A percentile compares a stretch with the other conserved stretches of the same genome.
Conservation (phyloP, 768 basidiomycete genomes). For the Candolleomyces aberdarensis region DNA sequence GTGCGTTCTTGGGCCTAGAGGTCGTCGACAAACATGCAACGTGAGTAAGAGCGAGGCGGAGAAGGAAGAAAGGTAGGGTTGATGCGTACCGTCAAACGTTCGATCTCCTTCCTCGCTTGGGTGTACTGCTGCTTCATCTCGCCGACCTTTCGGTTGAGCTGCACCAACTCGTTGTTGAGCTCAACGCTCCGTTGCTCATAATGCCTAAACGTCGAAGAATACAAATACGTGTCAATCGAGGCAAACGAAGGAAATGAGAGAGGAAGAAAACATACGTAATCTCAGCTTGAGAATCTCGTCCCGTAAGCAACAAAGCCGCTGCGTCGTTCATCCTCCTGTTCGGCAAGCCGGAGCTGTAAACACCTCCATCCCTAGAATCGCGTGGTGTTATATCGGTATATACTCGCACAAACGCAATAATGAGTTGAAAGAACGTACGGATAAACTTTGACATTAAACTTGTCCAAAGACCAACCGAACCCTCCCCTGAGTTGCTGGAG, state of each 20-base stretch:
- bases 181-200: slow-evolving; percentile 37
- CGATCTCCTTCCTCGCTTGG: slow-evolving; percentile 21
- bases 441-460: slow-evolving; percentile 61
- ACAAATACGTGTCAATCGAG: too few species aligned
- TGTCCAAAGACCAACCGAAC: slow-evolving; percentile 60
- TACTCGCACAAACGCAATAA: neutral
- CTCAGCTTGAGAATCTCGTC: slow-evolving; percentile 46
- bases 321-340: slow-evolving; percentile 28
- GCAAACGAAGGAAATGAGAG: neutral
- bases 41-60: too few species aligned
- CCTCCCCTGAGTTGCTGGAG: slow-evolving; percentile 49
- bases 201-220: slow-evolving; percentile 34
- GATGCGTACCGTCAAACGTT: slow-evolving; percentile 16
- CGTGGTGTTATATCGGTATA: neutral
- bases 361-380: slow-evolving; percentile 66
- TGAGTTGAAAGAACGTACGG: slow-evolving; percentile 40
- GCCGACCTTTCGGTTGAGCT: slow-evolving; percentile 21
- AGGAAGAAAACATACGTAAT: slow-evolving; percentile 35
- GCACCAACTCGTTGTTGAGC: slow-evolving; percentile 35
- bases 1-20: neutral
- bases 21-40: too few species aligned
- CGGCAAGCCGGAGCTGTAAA: slow-evolving; percentile 42
- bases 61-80: neutral
- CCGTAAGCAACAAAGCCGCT: slow-evolving; percentile 49
- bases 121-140: slow-evolving; percentile 25